Evolutionary conservation across 2,329 filamentous ascomycete species (phyloP), one percentile per base, ranked within the genome.

Genomic region (Aspergillus cejpii): DNA sequence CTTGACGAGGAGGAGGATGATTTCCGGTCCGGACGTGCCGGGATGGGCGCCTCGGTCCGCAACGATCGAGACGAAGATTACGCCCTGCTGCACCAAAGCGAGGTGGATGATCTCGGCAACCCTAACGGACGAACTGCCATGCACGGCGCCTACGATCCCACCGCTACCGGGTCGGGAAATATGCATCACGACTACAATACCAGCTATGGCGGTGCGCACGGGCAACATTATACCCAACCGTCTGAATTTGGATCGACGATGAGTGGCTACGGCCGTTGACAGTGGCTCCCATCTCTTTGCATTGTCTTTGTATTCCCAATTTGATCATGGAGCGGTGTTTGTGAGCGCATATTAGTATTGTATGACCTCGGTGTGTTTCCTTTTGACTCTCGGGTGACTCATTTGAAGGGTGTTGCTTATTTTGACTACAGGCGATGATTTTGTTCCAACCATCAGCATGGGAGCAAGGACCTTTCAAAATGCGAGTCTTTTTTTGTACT

Each of bases 31-130:
- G 69, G 65, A 11, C 62, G 67, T 19, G 59, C 48, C 20, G 61
- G 59, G 24, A 61, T 74, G 70, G 61, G 61, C 58, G 68, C 53
- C 43, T 68, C 59, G 43, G 66, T 56, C 39, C 67, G 66, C 45
- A 63, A 66, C 37, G 64, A 67, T 28, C 68, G 67, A 27, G 70
- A 74, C 39, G 69, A 75, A 40, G 74, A 78, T 50, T 77, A 78
- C 48, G 72, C 74, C 8, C 63, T 77, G 5, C 60, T 78, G 8
- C 69, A 77, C 39, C 69, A 72, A 48, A 69, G 57, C 48, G 70
- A 72, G 46, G 57, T 65, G 10, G 70, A 74, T 41, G 70, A 72
- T 21, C 47, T 71, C n/a, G 57, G 63, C 37, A 62, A 55, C 46
- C 49, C 60, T 10, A 59, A 63, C 43, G 61, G 61, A 44, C 60